phyloP scores from a whole-genome alignment of 192 early-diverging fungal genomes.

The Backusella mclennaniae region DNA sequence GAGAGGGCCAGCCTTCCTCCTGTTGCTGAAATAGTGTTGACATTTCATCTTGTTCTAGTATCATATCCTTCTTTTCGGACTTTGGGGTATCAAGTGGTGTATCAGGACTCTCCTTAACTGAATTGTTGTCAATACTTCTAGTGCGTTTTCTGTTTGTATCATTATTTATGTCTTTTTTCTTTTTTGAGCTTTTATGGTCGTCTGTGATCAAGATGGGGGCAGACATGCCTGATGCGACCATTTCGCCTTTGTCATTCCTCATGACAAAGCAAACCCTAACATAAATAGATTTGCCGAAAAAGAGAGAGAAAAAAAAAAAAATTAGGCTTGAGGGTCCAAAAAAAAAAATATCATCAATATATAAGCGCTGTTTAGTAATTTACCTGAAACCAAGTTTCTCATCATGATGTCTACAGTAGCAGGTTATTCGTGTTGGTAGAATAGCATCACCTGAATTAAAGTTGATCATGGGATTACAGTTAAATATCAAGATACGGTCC shows the following conservation, averaged over 20 bases:
- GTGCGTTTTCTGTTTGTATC: background rate
- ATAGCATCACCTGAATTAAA: constrained; percentile 87
- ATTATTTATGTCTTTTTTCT: constrained; percentile 28
- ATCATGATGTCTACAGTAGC: constrained; percentile 94
- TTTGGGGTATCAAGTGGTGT: background rate
- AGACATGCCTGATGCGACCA: constrained; percentile 79
- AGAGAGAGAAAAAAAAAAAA: background rate
- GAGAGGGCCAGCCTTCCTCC: constrained; percentile 31
- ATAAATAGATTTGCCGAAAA: background rate
- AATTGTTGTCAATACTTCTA: background rate
- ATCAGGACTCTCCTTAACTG: background rate
- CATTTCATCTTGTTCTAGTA: background rate
- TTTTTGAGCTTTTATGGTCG: constrained; percentile 88
- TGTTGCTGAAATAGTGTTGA: background rate
- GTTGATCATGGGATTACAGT: constrained; percentile 82
- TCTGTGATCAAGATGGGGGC: constrained; percentile 97
- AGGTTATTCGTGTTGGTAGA: constrained; percentile 91
- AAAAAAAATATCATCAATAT: background rate
- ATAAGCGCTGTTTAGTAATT: background rate
- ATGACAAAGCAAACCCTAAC: constrained; percentile 74
- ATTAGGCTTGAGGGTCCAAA: background rate
- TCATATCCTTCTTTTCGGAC: background rate
- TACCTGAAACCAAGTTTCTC: constrained; percentile 91
- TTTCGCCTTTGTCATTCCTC: constrained; percentile 58
- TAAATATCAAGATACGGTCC: constrained; percentile 83